Evolutionary conservation across 73 alveolate species (phyloP).

Genomic region (Symbiodinium pilosum): DNA sequence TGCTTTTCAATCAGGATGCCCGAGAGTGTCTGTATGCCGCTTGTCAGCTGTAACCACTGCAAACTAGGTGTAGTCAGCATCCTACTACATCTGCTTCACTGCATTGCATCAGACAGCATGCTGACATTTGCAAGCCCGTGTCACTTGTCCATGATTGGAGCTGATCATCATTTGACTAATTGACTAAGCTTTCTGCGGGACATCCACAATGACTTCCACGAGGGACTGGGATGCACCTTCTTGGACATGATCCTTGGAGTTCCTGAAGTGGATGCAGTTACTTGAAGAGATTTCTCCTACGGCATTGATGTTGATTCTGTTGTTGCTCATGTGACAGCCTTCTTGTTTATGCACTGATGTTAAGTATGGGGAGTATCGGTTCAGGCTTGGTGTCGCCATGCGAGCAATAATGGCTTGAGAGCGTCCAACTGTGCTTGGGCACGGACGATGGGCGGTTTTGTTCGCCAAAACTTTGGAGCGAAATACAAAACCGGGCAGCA

Average conservation of each 20-base stretch:
- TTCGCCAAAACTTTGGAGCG: neutral
- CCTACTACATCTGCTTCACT: no score
- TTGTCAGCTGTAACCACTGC: no score
- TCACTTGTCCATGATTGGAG: no score
- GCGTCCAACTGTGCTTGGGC: neutral
- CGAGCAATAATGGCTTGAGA: neutral
- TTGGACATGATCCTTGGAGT: conserved; percentile 35
- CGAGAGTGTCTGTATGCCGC: neutral
- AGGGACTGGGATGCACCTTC: neutral
- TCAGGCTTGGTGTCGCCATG: neutral
- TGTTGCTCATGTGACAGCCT: no score
- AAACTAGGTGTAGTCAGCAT: no score
- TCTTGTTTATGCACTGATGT: no score
- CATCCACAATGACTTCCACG: conserved; percentile 47
- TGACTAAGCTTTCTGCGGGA: conserved; percentile 49
- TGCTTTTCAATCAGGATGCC: neutral
- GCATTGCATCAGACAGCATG: no score
- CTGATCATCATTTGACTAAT: no score
- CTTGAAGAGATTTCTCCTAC: no score
- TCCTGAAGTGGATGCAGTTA: conserved; percentile 13
- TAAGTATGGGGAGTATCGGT: no score
- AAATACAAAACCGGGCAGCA: neutral
- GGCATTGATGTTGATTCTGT: no score
- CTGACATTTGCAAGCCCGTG: no score
- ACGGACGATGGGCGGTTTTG: neutral